Evolutionary conservation across 441 rosid genomes (phyloP).

Genomic region (Manihot esculenta): DNA sequence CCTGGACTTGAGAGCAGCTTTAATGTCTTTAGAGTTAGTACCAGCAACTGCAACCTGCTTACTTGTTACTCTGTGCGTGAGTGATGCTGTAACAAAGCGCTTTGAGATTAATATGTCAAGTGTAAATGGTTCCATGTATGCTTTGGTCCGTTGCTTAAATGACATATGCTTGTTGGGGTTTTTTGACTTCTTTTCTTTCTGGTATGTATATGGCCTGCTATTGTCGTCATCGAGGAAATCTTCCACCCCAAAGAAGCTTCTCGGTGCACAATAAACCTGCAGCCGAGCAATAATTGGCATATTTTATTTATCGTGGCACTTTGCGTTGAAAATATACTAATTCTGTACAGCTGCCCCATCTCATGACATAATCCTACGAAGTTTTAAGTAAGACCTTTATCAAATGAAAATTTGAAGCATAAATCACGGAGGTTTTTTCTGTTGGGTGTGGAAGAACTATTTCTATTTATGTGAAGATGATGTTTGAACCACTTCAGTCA

Average conservation of each 20-base stretch:
- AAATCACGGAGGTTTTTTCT: neutral
- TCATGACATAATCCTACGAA: neutral
- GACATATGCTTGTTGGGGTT: slow-evolving; percentile 75
- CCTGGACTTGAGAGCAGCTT: slow-evolving; percentile 71
- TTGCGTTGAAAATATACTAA: neutral
- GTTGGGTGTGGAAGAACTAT: neutral
- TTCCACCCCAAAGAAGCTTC: slow-evolving; percentile 95
- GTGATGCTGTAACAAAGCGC: slow-evolving; percentile 84
- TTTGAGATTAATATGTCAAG: slow-evolving; percentile 83
- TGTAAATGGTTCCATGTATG: slow-evolving; percentile 90
- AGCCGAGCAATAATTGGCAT: slow-evolving; percentile 1
- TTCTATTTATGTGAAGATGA: neutral
- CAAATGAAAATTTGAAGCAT: neutral
- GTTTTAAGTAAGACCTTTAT: neutral
- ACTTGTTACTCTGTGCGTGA: slow-evolving; percentile 81
- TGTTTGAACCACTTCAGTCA: neutral
- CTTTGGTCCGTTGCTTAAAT: slow-evolving; percentile 79
- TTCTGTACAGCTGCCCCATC: neutral
- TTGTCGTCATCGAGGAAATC: slow-evolving; percentile 86
- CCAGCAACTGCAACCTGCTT: slow-evolving; percentile 94
- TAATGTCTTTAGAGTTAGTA: slow-evolving; percentile 86
- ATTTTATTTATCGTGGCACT: neutral
- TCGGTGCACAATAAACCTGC: slow-evolving; percentile 57
- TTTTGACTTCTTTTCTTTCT: slow-evolving; percentile 73
- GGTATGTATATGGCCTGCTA: slow-evolving; percentile 80